Conservation (phyloP, 371 early-diverging fungal genomes). For the Chytridiales sp. region DNA sequence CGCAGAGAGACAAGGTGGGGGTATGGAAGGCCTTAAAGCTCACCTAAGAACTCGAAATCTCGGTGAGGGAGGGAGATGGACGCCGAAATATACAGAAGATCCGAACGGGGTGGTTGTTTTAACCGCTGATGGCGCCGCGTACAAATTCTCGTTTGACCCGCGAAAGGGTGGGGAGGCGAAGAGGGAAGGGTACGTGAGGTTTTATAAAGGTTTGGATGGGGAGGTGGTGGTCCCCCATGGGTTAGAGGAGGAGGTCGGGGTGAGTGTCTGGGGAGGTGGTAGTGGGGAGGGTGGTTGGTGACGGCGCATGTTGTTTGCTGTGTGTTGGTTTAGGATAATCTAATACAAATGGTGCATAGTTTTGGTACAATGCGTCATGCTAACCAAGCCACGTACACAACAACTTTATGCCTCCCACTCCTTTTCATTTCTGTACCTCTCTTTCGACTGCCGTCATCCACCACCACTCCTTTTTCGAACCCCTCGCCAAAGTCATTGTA, state of each 20-base stretch:
- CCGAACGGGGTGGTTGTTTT: constrained; percentile 43
- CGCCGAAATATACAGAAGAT: neutral
- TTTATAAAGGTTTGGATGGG: constrained; percentile 30
- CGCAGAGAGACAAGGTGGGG: constrained; percentile 49
- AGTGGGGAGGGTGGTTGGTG: neutral
- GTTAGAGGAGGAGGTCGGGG: neutral
- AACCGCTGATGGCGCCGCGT: constrained; percentile 83
- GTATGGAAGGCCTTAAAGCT: constrained; percentile 2
- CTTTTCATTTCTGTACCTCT: too few species aligned
- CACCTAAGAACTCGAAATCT: neutral
- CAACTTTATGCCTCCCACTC: too few species aligned
- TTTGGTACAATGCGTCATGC: too few species aligned
- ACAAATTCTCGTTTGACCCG: constrained; percentile 80
- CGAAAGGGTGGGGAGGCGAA: constrained; percentile 77
- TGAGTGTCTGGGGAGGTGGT: neutral
- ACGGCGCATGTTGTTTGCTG: too few species aligned
- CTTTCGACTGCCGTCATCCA: too few species aligned
- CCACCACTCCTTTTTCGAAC: too few species aligned
- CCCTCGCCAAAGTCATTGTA: too few species aligned
- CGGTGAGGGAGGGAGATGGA: neutral
- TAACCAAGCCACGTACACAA: too few species aligned
- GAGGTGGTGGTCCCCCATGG: too few species aligned
- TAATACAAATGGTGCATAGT: too few species aligned
- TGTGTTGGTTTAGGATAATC: too few species aligned
- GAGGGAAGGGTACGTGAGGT: constrained; percentile 64